Conservation (phyloP, 2,329 filamentous ascomycete genomes). For the Stagonosporopsis tanaceti region DNA sequence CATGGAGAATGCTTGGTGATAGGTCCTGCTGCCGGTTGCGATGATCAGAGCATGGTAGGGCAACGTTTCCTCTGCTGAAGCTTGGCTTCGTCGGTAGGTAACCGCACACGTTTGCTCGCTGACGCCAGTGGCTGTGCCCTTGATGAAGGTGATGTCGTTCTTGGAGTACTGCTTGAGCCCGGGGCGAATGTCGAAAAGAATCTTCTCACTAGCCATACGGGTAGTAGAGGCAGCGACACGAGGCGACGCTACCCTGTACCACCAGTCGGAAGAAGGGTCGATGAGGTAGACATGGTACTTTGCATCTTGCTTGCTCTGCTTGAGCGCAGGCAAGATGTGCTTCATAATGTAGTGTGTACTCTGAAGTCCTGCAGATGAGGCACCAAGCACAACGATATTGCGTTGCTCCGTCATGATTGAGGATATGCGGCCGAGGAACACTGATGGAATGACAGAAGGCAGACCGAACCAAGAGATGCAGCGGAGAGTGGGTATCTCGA, state of each 20-base stretch:
- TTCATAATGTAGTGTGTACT: slow-evolving; percentile 48
- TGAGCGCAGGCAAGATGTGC: slow-evolving; percentile 46
- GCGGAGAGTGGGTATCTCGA: slow-evolving; percentile 4
- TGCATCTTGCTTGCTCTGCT: slow-evolving; percentile 34
- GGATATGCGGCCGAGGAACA: no score
- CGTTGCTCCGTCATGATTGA: slow-evolving; percentile 40
- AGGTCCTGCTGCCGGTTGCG: slow-evolving; percentile 61
- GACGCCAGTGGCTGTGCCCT: slow-evolving; percentile 59
- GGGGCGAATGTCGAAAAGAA: slow-evolving; percentile 60
- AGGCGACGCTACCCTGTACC: slow-evolving; percentile 62
- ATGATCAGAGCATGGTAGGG: slow-evolving; percentile 64
- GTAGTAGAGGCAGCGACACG: slow-evolving; percentile 60
- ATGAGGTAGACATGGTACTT: slow-evolving; percentile 63
- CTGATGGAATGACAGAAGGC: not conserved
- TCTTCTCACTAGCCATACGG: slow-evolving; percentile 57
- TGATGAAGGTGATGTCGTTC: slow-evolving; percentile 60
- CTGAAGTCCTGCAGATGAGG: slow-evolving; percentile 38
- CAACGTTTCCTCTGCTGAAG: slow-evolving; percentile 43
- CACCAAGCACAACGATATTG: slow-evolving; percentile 49
- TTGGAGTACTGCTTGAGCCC: slow-evolving; percentile 60
- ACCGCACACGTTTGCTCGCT: slow-evolving; percentile 56
- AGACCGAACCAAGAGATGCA: no score
- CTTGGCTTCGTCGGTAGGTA: slow-evolving; percentile 45
- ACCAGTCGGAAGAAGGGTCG: slow-evolving; percentile 62
- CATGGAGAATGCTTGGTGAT: slow-evolving; percentile 55